Percentiles rank a stretch among this genome's conserved stretches.
phyloP scores from a whole-genome alignment of 208 protist genomes.

The Angomonas ambiguus region DNA sequence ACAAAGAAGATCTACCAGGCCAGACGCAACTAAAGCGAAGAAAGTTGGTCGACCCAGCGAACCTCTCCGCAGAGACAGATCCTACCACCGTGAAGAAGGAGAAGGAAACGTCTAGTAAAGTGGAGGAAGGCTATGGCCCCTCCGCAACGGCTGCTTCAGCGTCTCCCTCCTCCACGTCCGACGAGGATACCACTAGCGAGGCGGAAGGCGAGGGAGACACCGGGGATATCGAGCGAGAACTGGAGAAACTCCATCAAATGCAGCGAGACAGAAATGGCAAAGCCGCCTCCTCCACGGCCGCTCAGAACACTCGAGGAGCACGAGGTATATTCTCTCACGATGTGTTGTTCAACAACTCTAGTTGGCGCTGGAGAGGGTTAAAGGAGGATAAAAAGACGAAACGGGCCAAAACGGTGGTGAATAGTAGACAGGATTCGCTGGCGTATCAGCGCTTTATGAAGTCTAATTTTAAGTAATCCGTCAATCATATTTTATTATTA shows the following conservation, averaged over 20 bases:
- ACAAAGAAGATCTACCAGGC: slow-evolving; percentile 40
- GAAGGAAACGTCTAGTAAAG: not conserved
- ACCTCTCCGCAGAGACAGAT: not conserved
- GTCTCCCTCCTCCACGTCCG: not conserved
- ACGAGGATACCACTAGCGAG: slow-evolving; percentile 11
- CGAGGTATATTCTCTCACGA: slow-evolving; percentile 22
- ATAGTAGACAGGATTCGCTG: slow-evolving; percentile 27
- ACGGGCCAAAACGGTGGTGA: slow-evolving; percentile 29
- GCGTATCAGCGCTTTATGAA: slow-evolving; percentile 37
- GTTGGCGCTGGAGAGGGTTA: slow-evolving; percentile 21
- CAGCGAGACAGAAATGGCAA: slow-evolving; percentile 10
- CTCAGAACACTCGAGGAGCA: not conserved
- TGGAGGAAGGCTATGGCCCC: too few species aligned
- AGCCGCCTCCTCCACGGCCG: slow-evolving; percentile 1
- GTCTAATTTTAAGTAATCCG: slow-evolving; percentile 1
- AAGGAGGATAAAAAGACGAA: slow-evolving; percentile 17
- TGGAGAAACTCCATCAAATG: slow-evolving; percentile 22
- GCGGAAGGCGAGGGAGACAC: slow-evolving; percentile 27
- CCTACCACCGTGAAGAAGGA: not conserved
- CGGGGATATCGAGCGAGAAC: slow-evolving; percentile 29
- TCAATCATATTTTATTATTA: not conserved
- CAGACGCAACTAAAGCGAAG: slow-evolving; percentile 39
- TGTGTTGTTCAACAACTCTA: slow-evolving; percentile 29
- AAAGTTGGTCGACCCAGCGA: not conserved
- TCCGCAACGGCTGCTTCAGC: not conserved